Conservation (phyloP, 176 grass and related monocot genomes). For the Saccharum officinarum region DNA sequence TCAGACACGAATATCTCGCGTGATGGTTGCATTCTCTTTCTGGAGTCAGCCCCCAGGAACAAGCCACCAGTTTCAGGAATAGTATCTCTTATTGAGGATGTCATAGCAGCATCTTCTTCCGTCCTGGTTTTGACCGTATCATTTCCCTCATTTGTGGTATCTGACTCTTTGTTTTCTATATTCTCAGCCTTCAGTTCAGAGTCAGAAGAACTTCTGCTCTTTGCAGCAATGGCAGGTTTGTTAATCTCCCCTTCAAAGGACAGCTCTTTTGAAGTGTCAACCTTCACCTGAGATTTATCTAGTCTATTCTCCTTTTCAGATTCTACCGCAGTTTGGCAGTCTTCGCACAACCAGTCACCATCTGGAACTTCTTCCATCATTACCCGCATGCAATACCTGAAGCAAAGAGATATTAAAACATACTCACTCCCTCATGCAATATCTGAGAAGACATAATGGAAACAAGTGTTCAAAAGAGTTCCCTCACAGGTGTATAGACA, state of each 20-base stretch:
- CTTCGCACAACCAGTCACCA: constrained; percentile 90
- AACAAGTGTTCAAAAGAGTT: neutral
- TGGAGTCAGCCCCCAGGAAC: constrained; percentile 30
- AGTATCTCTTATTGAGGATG: constrained; percentile 26
- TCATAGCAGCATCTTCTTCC: constrained; percentile 32
- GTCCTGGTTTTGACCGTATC: constrained; percentile 27
- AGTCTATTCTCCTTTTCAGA: constrained; percentile 49
- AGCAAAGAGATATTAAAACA: constrained; percentile 34
- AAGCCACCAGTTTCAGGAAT: constrained; percentile 25
- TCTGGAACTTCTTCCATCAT: constrained; percentile 82
- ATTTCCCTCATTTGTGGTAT: constrained; percentile 38
- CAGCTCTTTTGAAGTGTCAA: constrained; percentile 40
- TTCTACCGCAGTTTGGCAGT: constrained; percentile 68
- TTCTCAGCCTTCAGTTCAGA: constrained; percentile 48
- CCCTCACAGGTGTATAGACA: neutral
- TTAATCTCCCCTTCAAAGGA: constrained; percentile 33
- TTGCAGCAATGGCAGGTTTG: constrained; percentile 10
- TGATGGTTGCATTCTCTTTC: constrained; percentile 36
- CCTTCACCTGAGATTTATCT: constrained; percentile 43
- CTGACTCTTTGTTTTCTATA: constrained; percentile 34
- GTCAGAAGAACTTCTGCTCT: constrained; percentile 34
- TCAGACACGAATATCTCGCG: constrained; percentile 33
- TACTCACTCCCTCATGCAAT: neutral
- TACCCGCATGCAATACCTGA: constrained; percentile 87
- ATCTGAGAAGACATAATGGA: neutral